Evolutionary conservation across 1,284 basidiomycete genomes (phyloP).

Genomic region (Golubevia sp.): DNA sequence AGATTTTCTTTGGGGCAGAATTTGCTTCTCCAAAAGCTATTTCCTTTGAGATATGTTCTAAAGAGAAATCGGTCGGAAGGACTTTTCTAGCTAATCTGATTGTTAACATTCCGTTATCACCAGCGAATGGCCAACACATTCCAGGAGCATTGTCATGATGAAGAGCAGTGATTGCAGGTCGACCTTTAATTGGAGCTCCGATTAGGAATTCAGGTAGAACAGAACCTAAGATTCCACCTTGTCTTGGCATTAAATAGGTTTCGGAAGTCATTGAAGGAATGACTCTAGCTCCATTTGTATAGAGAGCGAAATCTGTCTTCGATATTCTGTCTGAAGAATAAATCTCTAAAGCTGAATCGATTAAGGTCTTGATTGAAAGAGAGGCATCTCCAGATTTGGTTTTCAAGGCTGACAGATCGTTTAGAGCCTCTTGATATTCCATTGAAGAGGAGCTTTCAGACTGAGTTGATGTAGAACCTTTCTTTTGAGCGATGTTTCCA

Average conservation of each 20-base stretch:
- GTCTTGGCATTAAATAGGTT: conserved; percentile 70
- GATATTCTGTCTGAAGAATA: conserved; percentile 79
- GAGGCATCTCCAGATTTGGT: not conserved
- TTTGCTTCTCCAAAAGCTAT: conserved; percentile 74
- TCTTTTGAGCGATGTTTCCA: too few relatives aligned
- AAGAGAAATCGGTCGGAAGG: conserved; percentile 75
- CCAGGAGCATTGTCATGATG: conserved; percentile 81
- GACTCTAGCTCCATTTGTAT: conserved; percentile 78
- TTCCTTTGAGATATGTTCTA: conserved; percentile 83
- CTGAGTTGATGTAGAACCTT: too few relatives aligned
- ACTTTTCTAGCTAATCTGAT: conserved; percentile 75
- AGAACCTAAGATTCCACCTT: conserved; percentile 19
- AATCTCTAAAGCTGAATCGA: conserved; percentile 71
- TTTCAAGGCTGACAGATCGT: not conserved
- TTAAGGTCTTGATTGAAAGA: conserved; percentile 72
- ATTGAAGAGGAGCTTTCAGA: not conserved
- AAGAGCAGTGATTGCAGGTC: conserved; percentile 80
- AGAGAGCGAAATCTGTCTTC: conserved; percentile 81
- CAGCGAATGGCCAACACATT: conserved; percentile 89
- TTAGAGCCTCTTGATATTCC: conserved; percentile 69
- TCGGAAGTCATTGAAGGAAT: conserved; percentile 80
- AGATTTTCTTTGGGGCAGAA: conserved; percentile 81
- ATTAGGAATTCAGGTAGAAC: conserved; percentile 6
- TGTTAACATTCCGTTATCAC: conserved; percentile 77
- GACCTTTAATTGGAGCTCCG: conserved; percentile 70